These are phyloP conservation scores for Stropharia rugosoannulata DNA, from an alignment of 768 basidiomycete species.

Conservation along the genomic window DNA sequence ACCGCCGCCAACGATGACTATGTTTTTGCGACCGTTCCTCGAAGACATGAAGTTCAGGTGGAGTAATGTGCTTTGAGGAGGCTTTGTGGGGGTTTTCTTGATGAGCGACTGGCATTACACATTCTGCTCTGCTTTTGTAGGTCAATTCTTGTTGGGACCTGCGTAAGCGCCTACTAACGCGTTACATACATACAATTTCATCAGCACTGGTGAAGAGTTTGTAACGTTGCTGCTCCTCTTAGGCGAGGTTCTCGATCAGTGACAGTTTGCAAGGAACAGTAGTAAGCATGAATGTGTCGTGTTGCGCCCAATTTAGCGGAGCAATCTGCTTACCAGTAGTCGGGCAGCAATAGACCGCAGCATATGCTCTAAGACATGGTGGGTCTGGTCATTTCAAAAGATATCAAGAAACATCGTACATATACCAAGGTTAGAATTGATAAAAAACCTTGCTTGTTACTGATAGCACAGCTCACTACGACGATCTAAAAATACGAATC, in stretches of 20 bases:
- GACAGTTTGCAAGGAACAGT: not conserved
- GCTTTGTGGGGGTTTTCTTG: not conserved
- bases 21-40: slow-evolving; percentile 22
- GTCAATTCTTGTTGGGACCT: not conserved
- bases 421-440: no score
- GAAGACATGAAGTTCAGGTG: slow-evolving; percentile 7
- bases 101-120: not conserved
- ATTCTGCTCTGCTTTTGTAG: not conserved
- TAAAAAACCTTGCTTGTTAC: no score
- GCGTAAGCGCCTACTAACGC: not conserved
- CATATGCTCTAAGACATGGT: no score
- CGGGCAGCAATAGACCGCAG: no score
- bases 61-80: not conserved
- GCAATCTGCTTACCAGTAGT: no score
- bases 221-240: not conserved
- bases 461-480: no score
- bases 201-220: not conserved
- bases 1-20: slow-evolving; percentile 58
- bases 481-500: no score
- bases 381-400: no score
- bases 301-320: no score
- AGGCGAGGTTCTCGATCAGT: not conserved
- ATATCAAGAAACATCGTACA: no score
- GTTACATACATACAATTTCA: not conserved
- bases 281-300: not conserved